Evolutionary conservation across 1,284 basidiomycete species (phyloP), one percentile per base, ranked within the genome.

Genomic region (Rhodotorula sp.): DNA sequence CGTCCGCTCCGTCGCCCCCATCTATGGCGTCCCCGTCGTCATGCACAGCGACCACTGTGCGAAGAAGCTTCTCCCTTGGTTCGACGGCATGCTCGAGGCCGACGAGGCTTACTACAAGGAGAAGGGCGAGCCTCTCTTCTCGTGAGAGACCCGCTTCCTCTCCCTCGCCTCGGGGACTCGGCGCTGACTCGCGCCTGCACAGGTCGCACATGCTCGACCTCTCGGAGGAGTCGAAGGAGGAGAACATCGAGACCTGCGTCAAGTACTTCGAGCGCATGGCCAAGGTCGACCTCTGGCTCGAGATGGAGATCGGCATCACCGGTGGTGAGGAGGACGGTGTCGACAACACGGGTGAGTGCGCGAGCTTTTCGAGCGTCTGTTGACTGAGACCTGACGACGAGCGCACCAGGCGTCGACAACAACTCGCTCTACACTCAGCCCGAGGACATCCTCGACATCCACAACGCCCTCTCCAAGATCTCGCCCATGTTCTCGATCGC

Each of bases 271-370:
- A 88, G 82, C 91, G 92, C 80, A 92, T 99, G 93, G 91, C 92
- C 37, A 87, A 89, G 76, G 83, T 98, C 80, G 89, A 90, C 73
- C 84, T 81, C 51, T 99, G 94, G 94, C 92, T 99, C 82, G 96
- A 99, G 87, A 99, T 99, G 96, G 96, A 99, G 84, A 99, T 99
- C 81, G 96, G 96, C 80, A 99, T 99, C 84, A 99, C 96, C 69
- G 96, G 95, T 81, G 95, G 95, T 80, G 95, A 99, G 83, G 95
- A 99, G 83, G 95, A 99, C 80, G 95, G 95, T 81, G 95, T 99
- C 64, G 93, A 96, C 83, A 95, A 96, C 86, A 89, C 71, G 34
- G 58, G 62, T 69, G 55, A 15, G 69, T 53, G 0, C 26, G 22
- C 10, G 30, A n/a, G 22, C 34, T 10, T 34, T 34, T 34, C 34